phyloP scores from a whole-genome alignment of 1,284 basidiomycete genomes.

The Heliocybe sulcata region DNA sequence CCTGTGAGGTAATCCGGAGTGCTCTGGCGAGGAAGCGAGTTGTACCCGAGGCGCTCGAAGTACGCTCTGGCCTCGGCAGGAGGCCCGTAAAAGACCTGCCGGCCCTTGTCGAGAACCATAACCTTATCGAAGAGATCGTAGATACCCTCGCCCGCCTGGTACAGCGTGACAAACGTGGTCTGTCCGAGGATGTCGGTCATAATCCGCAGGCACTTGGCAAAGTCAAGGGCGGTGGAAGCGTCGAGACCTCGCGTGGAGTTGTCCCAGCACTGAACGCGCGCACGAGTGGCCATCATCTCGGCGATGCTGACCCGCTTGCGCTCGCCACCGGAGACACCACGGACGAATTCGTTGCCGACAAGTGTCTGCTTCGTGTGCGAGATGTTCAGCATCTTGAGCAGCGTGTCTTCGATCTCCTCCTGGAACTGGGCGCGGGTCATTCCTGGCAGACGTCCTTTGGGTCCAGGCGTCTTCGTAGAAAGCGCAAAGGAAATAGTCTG shows the following conservation, averaged over 20 bases:
- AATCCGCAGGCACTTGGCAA: slow-evolving; percentile 63
- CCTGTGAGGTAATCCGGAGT: slow-evolving; percentile 75
- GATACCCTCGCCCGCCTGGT: slow-evolving; percentile 77
- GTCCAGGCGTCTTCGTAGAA: slow-evolving; percentile 61
- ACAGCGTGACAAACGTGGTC: slow-evolving; percentile 75
- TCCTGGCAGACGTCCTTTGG: slow-evolving; percentile 64
- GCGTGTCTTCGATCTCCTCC: slow-evolving; percentile 46
- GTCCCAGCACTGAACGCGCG: slow-evolving; percentile 77
- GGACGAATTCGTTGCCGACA: slow-evolving; percentile 80
- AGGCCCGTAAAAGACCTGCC: slow-evolving; percentile 83
- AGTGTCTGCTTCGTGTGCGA: slow-evolving; percentile 69
- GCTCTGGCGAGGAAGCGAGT: slow-evolving; percentile 66
- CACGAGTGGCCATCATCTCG: slow-evolving; percentile 78
- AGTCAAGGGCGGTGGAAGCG: slow-evolving; percentile 80
- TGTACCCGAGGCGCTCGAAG: slow-evolving; percentile 76
- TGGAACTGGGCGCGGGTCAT: slow-evolving; percentile 55
- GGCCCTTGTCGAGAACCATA: slow-evolving; percentile 72
- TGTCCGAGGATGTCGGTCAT: slow-evolving; percentile 74
- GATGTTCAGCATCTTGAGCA: slow-evolving; percentile 79
- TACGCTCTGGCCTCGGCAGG: slow-evolving; percentile 67
- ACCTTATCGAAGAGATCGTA: slow-evolving; percentile 63
- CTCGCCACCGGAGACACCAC: slow-evolving; percentile 84
- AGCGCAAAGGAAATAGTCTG: slow-evolving; percentile 67
- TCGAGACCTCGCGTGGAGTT: slow-evolving; percentile 84
- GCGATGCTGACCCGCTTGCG: slow-evolving; percentile 84